Evolutionary conservation across 768 basidiomycete species (phyloP), one percentile per base, ranked within the genome.

Genomic region (Hypholoma fasciculare): DNA sequence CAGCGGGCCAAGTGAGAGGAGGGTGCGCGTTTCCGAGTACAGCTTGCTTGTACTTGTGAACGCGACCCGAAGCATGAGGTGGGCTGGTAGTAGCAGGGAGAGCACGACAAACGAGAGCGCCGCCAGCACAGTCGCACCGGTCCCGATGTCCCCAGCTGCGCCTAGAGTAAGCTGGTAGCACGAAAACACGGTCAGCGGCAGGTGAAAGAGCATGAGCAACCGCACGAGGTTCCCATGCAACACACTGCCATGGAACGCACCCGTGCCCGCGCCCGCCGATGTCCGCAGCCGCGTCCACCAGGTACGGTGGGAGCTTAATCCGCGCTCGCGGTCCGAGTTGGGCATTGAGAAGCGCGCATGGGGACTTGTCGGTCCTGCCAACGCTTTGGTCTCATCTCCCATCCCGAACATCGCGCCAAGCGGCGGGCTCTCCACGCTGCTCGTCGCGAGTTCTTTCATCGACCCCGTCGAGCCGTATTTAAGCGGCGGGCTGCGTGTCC

Each of bases 21-120:
- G 79, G 0, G 96, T 97, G 62, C 92, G 83, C 1, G 94, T 96
- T 72, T 96, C 94, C 62, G 96, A 94, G 70, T 98, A 98, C 5
- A 98, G 80, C 68, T 97, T 96, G 69, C 87, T 89, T 23, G 91
- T 92, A 14, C 89, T 85, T 0, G 91, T 94, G 59, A 86, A 78
- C 16, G 86, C 83, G 26, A 99, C 83, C n/a, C 90, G 87, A 57
- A 88, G 72, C 47, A 96, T 79, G 13, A 98, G 77, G 51, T 89
- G 77, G 6, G 82, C 77, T 1, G 96, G 96, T 20, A 93, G 72
- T 19, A 89, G 70, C 53, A 98, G 78, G 9, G 90, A 94, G 60
- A 98, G 82, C 59, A 92, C 63, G 36, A 85, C 77, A 66, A 98
- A 94, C 0, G 92, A 87, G 49, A 98, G 67, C 6, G 82, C 90